Conservation (phyloP, 108 stramenopile species). For the Mayamaea pseudoterrestris region DNA sequence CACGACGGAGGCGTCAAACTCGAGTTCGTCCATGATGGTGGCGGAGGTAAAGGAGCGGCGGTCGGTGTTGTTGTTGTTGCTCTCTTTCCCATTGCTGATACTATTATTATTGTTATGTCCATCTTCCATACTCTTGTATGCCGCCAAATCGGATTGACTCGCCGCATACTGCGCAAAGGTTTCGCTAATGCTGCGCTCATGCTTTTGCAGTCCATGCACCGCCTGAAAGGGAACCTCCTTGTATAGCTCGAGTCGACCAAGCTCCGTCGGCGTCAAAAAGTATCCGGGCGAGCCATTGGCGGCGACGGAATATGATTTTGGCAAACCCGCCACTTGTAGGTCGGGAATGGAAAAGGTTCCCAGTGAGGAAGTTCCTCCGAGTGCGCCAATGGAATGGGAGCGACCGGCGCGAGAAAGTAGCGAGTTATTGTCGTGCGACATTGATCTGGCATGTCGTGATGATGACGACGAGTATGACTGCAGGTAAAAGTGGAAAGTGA, state of each 20-base stretch:
- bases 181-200: slow-evolving; percentile 42
- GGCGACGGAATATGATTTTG: slow-evolving; percentile 49
- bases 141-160: slow-evolving; percentile 9
- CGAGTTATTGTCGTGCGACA: slow-evolving; percentile 5
- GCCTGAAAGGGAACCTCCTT: slow-evolving; percentile 67
- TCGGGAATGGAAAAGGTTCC: slow-evolving; percentile 31
- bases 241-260: slow-evolving; percentile 77
- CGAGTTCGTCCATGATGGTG: slow-evolving; percentile 74
- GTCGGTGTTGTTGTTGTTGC: slow-evolving; percentile 30
- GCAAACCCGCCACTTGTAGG: slow-evolving; percentile 24
- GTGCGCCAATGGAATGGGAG: slow-evolving; percentile 22
- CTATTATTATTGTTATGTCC: slow-evolving; percentile 1
- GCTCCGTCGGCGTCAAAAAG: slow-evolving; percentile 63
- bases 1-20: slow-evolving; percentile 64
- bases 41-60: slow-evolving; percentile 44
- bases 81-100: slow-evolving; percentile 13
- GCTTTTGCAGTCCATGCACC: slow-evolving; percentile 68
- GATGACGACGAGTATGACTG: too few relatives aligned
- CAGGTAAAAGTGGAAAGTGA: too few relatives aligned
- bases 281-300: slow-evolving; percentile 39
- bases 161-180: slow-evolving; percentile 69
- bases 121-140: too few relatives aligned
- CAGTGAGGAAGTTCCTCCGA: slow-evolving; percentile 27
- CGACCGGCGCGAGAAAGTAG: slow-evolving; percentile 11
- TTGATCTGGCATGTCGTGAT: too few relatives aligned